phyloP scores from a whole-genome alignment of 148 eudicot species.

The Beta vulgaris region DNA sequence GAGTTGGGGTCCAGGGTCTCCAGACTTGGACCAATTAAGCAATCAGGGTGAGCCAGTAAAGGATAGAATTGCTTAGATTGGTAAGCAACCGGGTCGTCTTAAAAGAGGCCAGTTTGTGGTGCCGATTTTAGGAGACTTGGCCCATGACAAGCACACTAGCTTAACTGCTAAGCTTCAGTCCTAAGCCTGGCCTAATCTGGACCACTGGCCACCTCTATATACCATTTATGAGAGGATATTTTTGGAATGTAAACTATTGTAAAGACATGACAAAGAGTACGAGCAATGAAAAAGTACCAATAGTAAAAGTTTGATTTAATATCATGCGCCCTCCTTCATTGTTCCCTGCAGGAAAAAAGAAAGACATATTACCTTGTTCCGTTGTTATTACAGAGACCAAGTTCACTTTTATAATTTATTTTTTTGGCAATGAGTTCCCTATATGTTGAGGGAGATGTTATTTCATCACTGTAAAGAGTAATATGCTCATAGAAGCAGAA shows the following conservation, averaged over 20 bases:
- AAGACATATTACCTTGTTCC: conserved; percentile 15
- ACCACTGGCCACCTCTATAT: neutral
- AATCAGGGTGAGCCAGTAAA: neutral
- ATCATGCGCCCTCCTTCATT: conserved; percentile 75
- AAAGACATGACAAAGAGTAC: neutral
- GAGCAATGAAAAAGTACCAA: conserved; percentile 49
- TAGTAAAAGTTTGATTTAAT: conserved; percentile 90
- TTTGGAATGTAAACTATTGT: neutral
- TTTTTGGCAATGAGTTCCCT: too few relatives aligned
- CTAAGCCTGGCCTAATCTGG: neutral
- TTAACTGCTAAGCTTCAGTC: neutral
- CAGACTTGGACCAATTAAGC: neutral
- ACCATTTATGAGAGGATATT: neutral
- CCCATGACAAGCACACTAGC: neutral
- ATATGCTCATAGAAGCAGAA: neutral
- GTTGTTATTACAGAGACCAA: neutral
- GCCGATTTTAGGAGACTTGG: neutral
- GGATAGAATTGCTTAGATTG: too few relatives aligned
- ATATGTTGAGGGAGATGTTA: neutral
- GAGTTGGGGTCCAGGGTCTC: too few relatives aligned
- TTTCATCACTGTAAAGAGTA: neutral
- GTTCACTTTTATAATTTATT: too few relatives aligned
- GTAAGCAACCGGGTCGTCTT: too few relatives aligned
- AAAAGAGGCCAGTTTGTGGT: neutral
- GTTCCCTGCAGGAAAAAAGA: conserved; percentile 52